These are phyloP conservation scores for Lodderomyces beijingensis DNA, from an alignment of 1,139 yeast species.

Conservation along the genomic window DNA sequence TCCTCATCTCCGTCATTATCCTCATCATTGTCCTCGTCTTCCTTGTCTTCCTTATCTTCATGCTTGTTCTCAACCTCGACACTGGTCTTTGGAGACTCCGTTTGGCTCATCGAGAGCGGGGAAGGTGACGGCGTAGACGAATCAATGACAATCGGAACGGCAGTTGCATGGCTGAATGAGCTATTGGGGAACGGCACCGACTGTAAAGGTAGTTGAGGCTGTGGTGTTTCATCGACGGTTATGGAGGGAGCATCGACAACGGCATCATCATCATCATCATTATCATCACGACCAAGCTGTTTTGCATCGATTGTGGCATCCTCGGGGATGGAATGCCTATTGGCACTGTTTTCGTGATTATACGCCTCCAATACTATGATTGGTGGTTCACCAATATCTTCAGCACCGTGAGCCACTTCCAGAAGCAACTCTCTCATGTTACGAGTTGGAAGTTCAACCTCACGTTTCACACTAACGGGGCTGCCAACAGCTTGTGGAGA, in stretches of 20 bases:
- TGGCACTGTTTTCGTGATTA: neutral
- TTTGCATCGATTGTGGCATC: neutral
- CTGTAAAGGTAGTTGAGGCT: neutral
- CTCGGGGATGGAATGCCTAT: neutral
- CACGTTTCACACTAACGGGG: conserved; percentile 2
- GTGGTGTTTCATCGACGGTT: neutral
- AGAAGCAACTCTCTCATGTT: neutral
- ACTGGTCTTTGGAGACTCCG: conserved; percentile 12
- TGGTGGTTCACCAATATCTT: neutral
- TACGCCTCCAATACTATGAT: neutral
- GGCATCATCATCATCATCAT: neutral
- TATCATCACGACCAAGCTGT: neutral
- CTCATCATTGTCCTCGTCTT: conserved; percentile 1
- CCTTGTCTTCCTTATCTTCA: conserved; percentile 5
- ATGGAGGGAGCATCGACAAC: conserved; percentile 1
- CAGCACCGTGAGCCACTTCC: neutral
- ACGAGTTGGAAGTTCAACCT: neutral
- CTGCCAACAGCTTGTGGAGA: conserved; percentile 13
- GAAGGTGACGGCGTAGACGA: conserved; percentile 14
- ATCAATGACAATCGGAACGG: conserved; percentile 13
- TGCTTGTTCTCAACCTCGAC: conserved; percentile 12
- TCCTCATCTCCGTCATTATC: conserved; percentile 1
- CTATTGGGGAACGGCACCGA: conserved; percentile 2
- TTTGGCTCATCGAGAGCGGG: conserved; percentile 10
- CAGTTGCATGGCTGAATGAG: conserved; percentile 3